These are phyloP conservation scores for Corchorus olitorius DNA, from an alignment of 345 rosid genomes.

Conservation along the genomic window DNA sequence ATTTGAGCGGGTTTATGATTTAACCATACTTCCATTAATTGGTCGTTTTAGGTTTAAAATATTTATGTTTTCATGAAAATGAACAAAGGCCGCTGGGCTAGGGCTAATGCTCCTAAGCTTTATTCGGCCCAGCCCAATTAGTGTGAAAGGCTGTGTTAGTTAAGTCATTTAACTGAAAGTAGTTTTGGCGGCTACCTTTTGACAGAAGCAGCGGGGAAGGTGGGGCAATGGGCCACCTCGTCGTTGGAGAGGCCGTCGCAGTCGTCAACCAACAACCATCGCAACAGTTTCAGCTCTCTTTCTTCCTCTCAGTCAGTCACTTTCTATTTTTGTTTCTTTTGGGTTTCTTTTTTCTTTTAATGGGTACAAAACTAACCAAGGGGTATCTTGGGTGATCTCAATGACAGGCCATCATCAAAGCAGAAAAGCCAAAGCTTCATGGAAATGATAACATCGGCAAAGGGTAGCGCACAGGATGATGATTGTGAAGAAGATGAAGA, in stretches of 20 bases:
- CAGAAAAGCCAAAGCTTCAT: slow-evolving; percentile 78
- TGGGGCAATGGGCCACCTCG: slow-evolving; percentile 51
- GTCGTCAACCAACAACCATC: slow-evolving; percentile 57
- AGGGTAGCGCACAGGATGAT: slow-evolving; percentile 58
- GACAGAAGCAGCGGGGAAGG: slow-evolving; percentile 45
- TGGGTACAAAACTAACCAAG: background rate
- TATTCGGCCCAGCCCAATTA: background rate
- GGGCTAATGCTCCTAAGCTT: background rate
- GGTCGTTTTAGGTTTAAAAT: no score
- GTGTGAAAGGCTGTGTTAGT: background rate
- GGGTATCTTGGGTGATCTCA: background rate
- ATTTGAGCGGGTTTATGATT: no score
- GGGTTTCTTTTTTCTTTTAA: background rate
- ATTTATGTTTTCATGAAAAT: no score
- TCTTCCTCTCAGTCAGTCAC: slow-evolving; percentile 72
- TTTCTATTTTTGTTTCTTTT: slow-evolving; percentile 12
- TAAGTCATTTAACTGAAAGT: slow-evolving; percentile 2
- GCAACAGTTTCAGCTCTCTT: slow-evolving; percentile 64
- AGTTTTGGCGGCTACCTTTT: slow-evolving; percentile 22
- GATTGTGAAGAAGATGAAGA: slow-evolving; percentile 81
- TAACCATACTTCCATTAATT: no score
- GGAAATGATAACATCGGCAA: slow-evolving; percentile 86
- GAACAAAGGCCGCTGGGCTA: background rate
- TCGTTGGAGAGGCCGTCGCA: slow-evolving; percentile 54
- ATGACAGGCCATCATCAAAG: slow-evolving; percentile 57